Evolutionary conservation across 495 filamentous ascomycete genomes (phyloP), one percentile per base, ranked within the genome.

Genomic region (Xylaria telfairii): DNA sequence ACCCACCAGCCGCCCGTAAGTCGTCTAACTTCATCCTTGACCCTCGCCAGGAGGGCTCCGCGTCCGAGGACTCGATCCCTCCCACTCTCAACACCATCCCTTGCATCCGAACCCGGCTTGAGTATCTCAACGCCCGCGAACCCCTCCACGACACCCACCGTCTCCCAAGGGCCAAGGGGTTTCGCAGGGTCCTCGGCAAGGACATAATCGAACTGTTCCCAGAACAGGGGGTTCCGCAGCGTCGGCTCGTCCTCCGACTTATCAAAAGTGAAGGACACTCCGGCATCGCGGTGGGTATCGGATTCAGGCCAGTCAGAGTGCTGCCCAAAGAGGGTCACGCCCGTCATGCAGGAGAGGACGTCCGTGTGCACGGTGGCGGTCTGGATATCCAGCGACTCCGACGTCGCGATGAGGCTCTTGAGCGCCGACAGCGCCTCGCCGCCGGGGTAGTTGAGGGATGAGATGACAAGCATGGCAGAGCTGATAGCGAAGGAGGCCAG

Each of bases 321-420:
- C 72, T 93, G 87, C 19, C 92, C 85, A 76, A 99, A 99, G 10
- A 95, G 88, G 0, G 95, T 97, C 15, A 97, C 89, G 60, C 96
- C 96, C 34, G 96, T 98, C 87, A 97, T 97, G 79, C 94, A 98
- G 26, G 92, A 89, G 5, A 96, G 81, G 41, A 96, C 96, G 67
- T 95, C 94, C 62, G 96, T 88, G 76, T 98, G 92, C 44, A 96
- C 86, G 26, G 81, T 73, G 17, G 83, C 77, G 21, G 75, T 70
- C 46, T 73, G 66, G 24, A 76, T 65, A 39, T 69, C 65, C 56
- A 86, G 82, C 9, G 77, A 73, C 51, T 4, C 24, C 30, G 56
- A 59, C 10, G 30, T 32, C 46, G 69, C 60, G 44, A 92, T 85
- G 30, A 89, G 78, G 24, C 75, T 68, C 64, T 89, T 85, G 15